Conservation (phyloP, 352 stramenopile genomes). For the Sclerospora graminicola region DNA sequence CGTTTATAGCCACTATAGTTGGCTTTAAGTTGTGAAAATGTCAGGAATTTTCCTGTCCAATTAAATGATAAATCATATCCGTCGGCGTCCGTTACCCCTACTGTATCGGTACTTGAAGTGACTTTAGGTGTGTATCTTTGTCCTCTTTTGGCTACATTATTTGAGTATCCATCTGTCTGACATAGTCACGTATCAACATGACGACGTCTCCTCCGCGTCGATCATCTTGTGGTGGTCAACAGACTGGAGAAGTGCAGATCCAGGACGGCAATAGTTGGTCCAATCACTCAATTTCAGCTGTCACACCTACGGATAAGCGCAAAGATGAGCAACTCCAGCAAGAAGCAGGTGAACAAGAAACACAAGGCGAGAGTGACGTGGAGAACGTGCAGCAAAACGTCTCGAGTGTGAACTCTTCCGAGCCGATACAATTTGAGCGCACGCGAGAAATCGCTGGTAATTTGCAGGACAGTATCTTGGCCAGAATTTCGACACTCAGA, state of each 20-base stretch:
- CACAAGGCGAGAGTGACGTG: constrained; percentile 3
- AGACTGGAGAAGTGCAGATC: constrained; percentile 21
- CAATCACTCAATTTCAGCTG: constrained; percentile 46
- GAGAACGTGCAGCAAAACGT: constrained; percentile 9
- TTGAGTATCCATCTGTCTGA: no score
- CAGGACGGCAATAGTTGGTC: constrained; percentile 11
- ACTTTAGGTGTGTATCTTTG: no score
- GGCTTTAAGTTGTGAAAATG: no score
- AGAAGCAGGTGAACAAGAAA: constrained; percentile 14
- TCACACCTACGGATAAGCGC: constrained; percentile 32
- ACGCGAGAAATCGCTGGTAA: constrained; percentile 26
- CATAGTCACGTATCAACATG: not conserved
- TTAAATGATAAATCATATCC: no score
- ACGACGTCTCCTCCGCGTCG: constrained; percentile 7
- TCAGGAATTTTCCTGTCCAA: no score
- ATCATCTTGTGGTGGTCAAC: constrained; percentile 23
- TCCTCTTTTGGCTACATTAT: no score
- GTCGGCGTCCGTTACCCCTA: no score
- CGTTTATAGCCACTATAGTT: no score
- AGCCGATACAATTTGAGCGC: constrained; percentile 3
- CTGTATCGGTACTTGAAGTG: no score
- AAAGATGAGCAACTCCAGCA: constrained; percentile 15
- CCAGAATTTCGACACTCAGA: constrained; percentile 60
- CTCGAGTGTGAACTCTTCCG: constrained; percentile 14
- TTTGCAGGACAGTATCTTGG: constrained; percentile 46